Conservation (phyloP, 2,329 filamentous ascomycete genomes). For the Diaporthe citriasiana region DNA sequence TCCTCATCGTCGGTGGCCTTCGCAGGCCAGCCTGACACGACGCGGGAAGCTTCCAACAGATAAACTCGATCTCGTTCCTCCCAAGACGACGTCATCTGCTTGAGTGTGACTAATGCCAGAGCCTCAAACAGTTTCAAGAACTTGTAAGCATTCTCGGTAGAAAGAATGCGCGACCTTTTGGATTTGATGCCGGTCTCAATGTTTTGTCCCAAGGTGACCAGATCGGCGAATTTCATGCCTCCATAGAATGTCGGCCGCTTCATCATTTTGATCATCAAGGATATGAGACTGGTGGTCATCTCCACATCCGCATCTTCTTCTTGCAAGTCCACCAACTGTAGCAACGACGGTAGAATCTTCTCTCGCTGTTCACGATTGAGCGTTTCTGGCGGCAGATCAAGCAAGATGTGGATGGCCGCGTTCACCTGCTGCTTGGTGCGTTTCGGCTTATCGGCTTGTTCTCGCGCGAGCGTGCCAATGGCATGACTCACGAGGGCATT, state of each 20-base stretch:
- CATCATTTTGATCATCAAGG: conserved; percentile 65
- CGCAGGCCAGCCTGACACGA: conserved; percentile 26
- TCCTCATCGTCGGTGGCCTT: conserved; percentile 8
- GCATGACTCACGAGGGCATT: conserved; percentile 37
- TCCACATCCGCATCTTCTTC: conserved; percentile 22
- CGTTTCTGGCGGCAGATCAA: conserved; percentile 54
- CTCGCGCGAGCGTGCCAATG: conserved; percentile 28
- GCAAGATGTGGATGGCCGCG: conserved; percentile 45
- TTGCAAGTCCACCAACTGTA: conserved; percentile 47
- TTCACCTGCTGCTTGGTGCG: conserved; percentile 11
- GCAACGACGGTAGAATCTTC: conserved; percentile 55
- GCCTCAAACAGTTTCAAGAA: conserved; percentile 38
- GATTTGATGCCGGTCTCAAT: conserved; percentile 33
- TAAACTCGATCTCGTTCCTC: conserved; percentile 43
- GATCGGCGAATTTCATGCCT: conserved; percentile 57
- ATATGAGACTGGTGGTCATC: conserved; percentile 55
- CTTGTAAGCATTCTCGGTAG: conserved; percentile 22
- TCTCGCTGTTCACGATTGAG: conserved; percentile 61
- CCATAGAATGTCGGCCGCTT: conserved; percentile 65
- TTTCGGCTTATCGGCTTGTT: conserved; percentile 16
- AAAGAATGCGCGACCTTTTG: no score
- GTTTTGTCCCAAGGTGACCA: conserved; percentile 51
- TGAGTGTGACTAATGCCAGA: conserved; percentile 36
- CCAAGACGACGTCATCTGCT: conserved; percentile 43
- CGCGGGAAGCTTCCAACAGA: conserved; percentile 37